Percentiles rank a stretch among this genome's conserved stretches.
These are phyloP conservation scores for Wallacemonas sp. DNA, from an alignment of 208 protist genomes.

Conservation along the genomic window DNA sequence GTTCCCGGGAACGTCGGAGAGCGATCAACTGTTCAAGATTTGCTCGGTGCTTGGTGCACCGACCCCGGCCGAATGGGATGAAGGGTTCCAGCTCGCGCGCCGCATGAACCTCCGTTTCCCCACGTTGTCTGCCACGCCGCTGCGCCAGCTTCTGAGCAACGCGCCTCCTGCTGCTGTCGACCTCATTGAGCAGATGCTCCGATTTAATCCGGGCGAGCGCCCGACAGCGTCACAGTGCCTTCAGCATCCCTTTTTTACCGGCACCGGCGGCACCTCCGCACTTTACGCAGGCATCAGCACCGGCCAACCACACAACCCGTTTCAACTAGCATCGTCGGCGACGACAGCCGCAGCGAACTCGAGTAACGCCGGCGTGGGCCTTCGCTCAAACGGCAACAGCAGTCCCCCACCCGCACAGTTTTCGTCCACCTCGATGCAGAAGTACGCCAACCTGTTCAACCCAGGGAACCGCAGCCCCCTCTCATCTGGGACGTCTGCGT, in stretches of 20 bases:
- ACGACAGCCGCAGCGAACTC: conserved; percentile 12
- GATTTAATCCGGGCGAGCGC: conserved; percentile 94
- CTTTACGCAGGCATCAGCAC: conserved; percentile 82
- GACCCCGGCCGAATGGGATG: conserved; percentile 84
- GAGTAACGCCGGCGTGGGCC: conserved; percentile 21
- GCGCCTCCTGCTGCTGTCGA: conserved; percentile 94
- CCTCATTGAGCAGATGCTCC: conserved; percentile 94
- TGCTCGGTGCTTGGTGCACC: conserved; percentile 93
- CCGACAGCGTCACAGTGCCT: conserved; percentile 93
- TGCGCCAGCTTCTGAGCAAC: conserved; percentile 87
- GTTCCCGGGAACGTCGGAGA: conserved; percentile 95
- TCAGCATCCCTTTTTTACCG: conserved; percentile 96
- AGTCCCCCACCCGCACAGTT: conserved; percentile 39
- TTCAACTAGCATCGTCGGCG: conserved; percentile 51
- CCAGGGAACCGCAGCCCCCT: conserved; percentile 55
- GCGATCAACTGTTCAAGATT: conserved; percentile 97
- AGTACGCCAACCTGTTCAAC: conserved; percentile 69
- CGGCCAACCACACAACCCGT: conserved; percentile 89
- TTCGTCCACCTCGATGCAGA: conserved; percentile 29
- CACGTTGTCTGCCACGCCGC: conserved; percentile 78
- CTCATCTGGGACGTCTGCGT: conserved; percentile 14
- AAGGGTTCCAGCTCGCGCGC: conserved; percentile 89
- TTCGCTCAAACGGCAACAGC: conserved; percentile 30
- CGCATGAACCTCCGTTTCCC: conserved; percentile 96
- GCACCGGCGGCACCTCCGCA: conserved; percentile 50